These are phyloP conservation scores for Brassica incana DNA, from an alignment of 345 rosid genomes.

Conservation along the genomic window DNA sequence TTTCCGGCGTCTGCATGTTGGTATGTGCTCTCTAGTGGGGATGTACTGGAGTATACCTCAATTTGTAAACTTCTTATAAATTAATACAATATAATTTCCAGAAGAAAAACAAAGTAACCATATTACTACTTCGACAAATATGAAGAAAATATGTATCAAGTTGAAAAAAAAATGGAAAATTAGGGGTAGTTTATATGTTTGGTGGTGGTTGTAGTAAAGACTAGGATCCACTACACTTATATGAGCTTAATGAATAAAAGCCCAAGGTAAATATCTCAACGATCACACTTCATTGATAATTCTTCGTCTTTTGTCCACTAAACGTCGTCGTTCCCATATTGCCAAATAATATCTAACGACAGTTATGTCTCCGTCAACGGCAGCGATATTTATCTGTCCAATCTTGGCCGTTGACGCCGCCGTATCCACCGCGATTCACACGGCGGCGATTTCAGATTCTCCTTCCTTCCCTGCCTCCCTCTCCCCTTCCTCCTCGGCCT, in stretches of 20 bases:
- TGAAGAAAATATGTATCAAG: neutral
- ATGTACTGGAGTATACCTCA: neutral
- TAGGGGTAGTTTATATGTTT: neutral
- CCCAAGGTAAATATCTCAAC: neutral
- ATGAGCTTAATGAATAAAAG: neutral
- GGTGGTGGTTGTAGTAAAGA: neutral
- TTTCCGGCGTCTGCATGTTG: neutral
- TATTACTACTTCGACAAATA: neutral
- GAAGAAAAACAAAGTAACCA: neutral
- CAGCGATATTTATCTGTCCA: neutral
- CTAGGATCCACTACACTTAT: neutral
- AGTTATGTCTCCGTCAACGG: conserved; percentile 33
- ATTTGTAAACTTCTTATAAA: neutral
- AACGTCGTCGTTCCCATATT: neutral
- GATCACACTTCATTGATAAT: neutral
- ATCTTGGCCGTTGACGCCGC: too few species aligned
- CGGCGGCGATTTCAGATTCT: too few species aligned
- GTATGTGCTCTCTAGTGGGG: neutral
- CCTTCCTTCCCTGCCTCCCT: too few species aligned
- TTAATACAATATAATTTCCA: neutral
- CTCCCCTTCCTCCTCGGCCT: too few species aligned
- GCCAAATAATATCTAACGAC: neutral
- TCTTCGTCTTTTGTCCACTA: neutral
- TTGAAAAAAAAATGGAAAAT: neutral
- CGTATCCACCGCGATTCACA: too few species aligned